Base-by-base conservation (phyloP, 371 early-diverging fungal species). In the Funneliformis caledonium region DNA sequence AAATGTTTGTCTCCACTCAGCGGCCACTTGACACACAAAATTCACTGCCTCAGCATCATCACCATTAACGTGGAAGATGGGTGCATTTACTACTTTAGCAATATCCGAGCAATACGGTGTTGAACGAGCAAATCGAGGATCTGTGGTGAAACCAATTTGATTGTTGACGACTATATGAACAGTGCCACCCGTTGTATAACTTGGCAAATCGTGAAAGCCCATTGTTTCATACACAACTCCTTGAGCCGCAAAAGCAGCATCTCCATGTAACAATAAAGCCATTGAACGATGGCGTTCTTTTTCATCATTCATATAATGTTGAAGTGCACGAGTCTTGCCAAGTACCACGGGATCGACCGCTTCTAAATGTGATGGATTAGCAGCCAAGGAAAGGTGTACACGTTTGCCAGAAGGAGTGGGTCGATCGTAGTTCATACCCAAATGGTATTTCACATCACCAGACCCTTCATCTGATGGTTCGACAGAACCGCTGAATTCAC, bases 301-400 rank as follows among this genome's bases (percentile, higher is more conserved):
- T 70, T 88, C 86, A 84, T 98, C 98, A 84, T 94, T 92, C 85
- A 92, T 93, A 87, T 96, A 97, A 88, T 93, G 94, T 87, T 97
- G 98, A 81, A 94, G 89, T 70, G 96, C 99, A 72, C 96, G 93
- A 50, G 96, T 96, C 90, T 98, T 98, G 78, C 99, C 99, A 64
- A 96, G 91, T 37, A 97, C 99, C 31, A 99, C 98, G 33, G 98
- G 98, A 85, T 99, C 93, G 8, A 96, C 97, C 75, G 98, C 97
- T 88, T 99, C 99, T 88, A 99, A 89, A 85, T 99, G 99, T 70
- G 98, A 98, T 67, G 99, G 99, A 88, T 99, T 99, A 81, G 98
- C 97, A 78, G 95, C 96, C 81, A 99, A 92, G 45, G 97, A 97
- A 80, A 99, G 91, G 83, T 97, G 95, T 65, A 98, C 97, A 82